These are phyloP conservation scores for Coprinopsis strossmayeri DNA, from an alignment of 768 basidiomycete genomes.

Conservation along the genomic window DNA sequence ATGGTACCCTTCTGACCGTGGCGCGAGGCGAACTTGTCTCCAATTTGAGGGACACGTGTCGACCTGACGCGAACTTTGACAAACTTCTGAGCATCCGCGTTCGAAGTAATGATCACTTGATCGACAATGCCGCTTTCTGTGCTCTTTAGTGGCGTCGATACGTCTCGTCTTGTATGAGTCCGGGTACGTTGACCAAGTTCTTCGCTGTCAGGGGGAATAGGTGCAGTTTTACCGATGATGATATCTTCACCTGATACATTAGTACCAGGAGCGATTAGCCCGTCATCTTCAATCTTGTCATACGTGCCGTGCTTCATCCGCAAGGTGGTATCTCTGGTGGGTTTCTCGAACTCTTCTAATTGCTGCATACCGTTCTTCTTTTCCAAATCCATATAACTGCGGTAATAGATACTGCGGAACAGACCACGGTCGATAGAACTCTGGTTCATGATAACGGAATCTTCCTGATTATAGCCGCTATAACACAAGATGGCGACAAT, in stretches of 20 bases:
- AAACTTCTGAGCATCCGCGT: conserved; percentile 93
- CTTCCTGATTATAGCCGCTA: conserved; percentile 99
- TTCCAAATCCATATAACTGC: conserved; percentile 97
- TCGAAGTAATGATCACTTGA: conserved; percentile 94
- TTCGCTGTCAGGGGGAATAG: conserved; percentile 93
- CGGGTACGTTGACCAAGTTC: conserved; percentile 96
- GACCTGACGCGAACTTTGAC: conserved; percentile 97
- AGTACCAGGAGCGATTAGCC: conserved; percentile 92
- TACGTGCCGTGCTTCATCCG: conserved; percentile 98
- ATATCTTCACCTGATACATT: conserved; percentile 96
- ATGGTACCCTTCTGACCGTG: conserved; percentile 99
- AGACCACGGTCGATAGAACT: conserved; percentile 96
- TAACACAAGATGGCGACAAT: conserved; percentile 98
- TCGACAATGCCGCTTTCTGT: conserved; percentile 98
- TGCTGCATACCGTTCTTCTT: conserved; percentile 92
- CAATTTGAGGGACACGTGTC: conserved; percentile 94
- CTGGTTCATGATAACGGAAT: conserved; percentile 99
- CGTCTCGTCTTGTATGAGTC: conserved; percentile 88
- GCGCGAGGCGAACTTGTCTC: conserved; percentile 98
- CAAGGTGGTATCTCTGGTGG: conserved; percentile 85
- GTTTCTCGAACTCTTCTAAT: conserved; percentile 96
- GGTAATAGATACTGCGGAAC: conserved; percentile 97
- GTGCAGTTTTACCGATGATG: conserved; percentile 98
- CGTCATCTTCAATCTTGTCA: conserved; percentile 96
- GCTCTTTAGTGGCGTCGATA: conserved; percentile 95